A percentile compares a stretch with the other conserved stretches of the same genome.
Evolutionary conservation across 2,329 filamentous ascomycete species (phyloP).

Genomic region (Colletotrichum tabaci): DNA sequence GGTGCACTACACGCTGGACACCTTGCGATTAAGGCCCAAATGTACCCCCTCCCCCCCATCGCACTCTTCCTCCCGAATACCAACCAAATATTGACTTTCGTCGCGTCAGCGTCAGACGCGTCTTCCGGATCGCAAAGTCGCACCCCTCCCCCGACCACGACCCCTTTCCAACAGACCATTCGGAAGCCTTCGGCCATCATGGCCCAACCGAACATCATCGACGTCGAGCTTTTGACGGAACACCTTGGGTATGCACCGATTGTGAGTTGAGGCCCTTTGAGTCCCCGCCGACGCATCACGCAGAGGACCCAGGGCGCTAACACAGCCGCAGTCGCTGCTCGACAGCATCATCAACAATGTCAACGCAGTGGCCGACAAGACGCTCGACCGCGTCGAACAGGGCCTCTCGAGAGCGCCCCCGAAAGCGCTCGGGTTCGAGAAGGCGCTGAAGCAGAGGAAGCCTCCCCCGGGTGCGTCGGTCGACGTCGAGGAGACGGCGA

Average conservation of each 20-base stretch:
- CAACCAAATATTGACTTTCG: slow-evolving; percentile 43
- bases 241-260: slow-evolving; percentile 96
- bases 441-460: slow-evolving; percentile 45
- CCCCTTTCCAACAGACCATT: not conserved
- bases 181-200: slow-evolving; percentile 16
- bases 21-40: slow-evolving; percentile 40
- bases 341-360: slow-evolving; percentile 98
- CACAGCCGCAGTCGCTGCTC: slow-evolving; percentile 79
- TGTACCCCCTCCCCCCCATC: not conserved
- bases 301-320: slow-evolving; percentile 27
- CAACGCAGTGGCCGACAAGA: slow-evolving; percentile 93
- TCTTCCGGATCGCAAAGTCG: slow-evolving; percentile 20
- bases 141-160: slow-evolving; percentile 12
- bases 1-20: slow-evolving; percentile 5
- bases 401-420: slow-evolving; percentile 83
- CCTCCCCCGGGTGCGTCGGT: slow-evolving; percentile 55
- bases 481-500: slow-evolving; percentile 56
- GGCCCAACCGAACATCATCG: slow-evolving; percentile 56
- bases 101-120: slow-evolving; percentile 42
- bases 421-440: slow-evolving; percentile 82
- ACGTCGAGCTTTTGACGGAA: slow-evolving; percentile 86
- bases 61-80: not conserved
- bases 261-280: slow-evolving; percentile 66
- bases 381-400: slow-evolving; percentile 88
- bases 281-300: slow-evolving; percentile 11